Evolutionary conservation across 1,284 basidiomycete species (phyloP).

Genomic region (Ganoderma lingzhi): DNA sequence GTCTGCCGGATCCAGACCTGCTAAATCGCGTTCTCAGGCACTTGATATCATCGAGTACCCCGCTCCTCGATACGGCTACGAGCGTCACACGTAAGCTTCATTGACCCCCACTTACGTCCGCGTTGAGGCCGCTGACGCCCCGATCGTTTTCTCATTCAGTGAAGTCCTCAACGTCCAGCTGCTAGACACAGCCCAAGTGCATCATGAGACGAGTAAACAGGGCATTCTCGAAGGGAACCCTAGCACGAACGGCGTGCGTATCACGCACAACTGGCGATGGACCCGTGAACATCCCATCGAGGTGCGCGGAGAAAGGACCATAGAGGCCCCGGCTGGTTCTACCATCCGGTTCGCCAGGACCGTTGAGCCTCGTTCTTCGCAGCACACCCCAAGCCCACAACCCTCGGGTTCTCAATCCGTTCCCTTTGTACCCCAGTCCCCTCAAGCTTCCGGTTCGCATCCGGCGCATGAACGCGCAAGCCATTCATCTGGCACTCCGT

Average conservation of each 20-base stretch:
- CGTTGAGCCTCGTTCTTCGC: not conserved
- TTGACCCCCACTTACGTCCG: not conserved
- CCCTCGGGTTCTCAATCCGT: not conserved
- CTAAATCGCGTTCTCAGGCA: not conserved
- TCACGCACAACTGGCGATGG: conserved; percentile 6
- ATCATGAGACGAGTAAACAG: not conserved
- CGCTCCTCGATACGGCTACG: conserved; percentile 14
- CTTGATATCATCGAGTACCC: conserved; percentile 9
- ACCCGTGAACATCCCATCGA: not conserved
- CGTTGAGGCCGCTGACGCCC: not conserved
- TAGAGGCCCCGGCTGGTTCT: conserved; percentile 1
- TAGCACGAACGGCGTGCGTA: not conserved
- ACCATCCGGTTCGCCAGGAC: not conserved
- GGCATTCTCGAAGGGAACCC: not conserved
- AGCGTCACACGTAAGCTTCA: conserved; percentile 10
- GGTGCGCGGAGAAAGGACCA: not conserved
- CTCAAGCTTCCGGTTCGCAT: not conserved
- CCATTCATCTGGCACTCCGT: conserved; percentile 2
- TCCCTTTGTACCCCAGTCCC: not conserved
- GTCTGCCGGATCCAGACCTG: not conserved
- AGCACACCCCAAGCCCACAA: not conserved
- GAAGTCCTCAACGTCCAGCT: conserved; percentile 10
- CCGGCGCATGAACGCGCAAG: not conserved
- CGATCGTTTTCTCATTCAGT: conserved; percentile 11
- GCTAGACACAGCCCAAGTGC: conserved; percentile 4